Conservation (phyloP, 768 basidiomycete genomes). For the Xanthoconium purpureum region DNA sequence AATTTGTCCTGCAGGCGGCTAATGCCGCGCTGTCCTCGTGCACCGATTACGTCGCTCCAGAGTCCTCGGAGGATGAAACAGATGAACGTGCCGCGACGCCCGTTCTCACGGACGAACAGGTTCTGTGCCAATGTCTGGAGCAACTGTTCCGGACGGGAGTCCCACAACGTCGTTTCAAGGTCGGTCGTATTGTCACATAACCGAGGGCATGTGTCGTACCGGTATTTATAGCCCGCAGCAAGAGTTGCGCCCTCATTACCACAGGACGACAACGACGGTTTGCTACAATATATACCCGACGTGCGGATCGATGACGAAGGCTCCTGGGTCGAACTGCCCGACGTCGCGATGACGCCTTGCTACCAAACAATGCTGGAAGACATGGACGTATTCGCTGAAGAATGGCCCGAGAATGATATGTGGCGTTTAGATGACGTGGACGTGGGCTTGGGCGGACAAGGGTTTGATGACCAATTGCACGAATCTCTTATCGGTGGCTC, state of each 20-base stretch:
- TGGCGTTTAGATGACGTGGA: slow-evolving; percentile 11
- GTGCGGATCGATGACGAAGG: slow-evolving; percentile 1
- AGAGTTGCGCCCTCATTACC: slow-evolving; percentile 2
- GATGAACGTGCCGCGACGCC: slow-evolving; percentile 1
- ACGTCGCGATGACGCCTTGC: slow-evolving; percentile 6
- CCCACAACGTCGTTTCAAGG: slow-evolving; percentile 47
- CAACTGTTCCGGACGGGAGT: slow-evolving; percentile 41
- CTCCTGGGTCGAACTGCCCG: slow-evolving; percentile 17
- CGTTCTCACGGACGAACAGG: slow-evolving; percentile 34
- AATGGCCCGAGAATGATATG: slow-evolving; percentile 14
- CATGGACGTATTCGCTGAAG: slow-evolving; percentile 15
- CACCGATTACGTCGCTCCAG: slow-evolving; percentile 3
- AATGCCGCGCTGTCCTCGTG: slow-evolving; percentile 28
- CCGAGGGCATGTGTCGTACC: slow-evolving; percentile 1
- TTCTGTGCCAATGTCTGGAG: slow-evolving; percentile 43
- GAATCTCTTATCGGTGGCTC: slow-evolving; percentile 26
- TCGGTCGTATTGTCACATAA: slow-evolving; percentile 23
- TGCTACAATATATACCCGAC: slow-evolving; percentile 16
- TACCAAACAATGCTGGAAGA: slow-evolving; percentile 9
- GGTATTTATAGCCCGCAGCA: slow-evolving; percentile 16
- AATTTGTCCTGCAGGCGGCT: slow-evolving; percentile 27
- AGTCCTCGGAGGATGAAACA: slow-evolving; percentile 12
- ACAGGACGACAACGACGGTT: slow-evolving; percentile 22
- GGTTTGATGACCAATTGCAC: slow-evolving; percentile 15
- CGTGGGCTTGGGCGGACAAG: not conserved